phyloP scores from a whole-genome alignment of 2,329 filamentous ascomycete species.

The Colletotrichum orbiculare region DNA sequence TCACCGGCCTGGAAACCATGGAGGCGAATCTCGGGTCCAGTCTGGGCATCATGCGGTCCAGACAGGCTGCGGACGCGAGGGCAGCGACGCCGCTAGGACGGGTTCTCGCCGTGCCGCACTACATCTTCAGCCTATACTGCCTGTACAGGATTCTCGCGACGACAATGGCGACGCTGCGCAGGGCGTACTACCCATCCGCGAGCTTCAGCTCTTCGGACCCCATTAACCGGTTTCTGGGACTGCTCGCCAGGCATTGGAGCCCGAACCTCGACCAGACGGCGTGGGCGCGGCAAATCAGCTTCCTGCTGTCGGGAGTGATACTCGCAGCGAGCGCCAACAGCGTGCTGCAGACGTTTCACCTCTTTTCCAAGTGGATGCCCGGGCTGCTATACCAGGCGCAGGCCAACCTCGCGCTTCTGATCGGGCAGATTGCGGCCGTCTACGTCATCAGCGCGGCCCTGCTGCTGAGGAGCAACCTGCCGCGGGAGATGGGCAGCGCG shows the following conservation, averaged over 20 bases:
- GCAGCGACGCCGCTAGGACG: conserved; percentile 75
- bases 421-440: conserved; percentile 83
- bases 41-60: conserved; percentile 70
- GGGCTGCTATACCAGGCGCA: conserved; percentile 77
- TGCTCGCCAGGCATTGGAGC: conserved; percentile 86
- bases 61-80: conserved; percentile 72
- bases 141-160: conserved; percentile 84
- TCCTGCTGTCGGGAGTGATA: conserved; percentile 84
- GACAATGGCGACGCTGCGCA: conserved; percentile 73
- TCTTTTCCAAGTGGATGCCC: conserved; percentile 82
- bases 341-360: conserved; percentile 84
- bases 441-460: conserved; percentile 87
- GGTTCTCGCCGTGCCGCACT: conserved; percentile 70
- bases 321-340: conserved; percentile 84
- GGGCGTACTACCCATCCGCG: conserved; percentile 57
- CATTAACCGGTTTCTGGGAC: conserved; percentile 83
- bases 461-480: conserved; percentile 81
- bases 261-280: conserved; percentile 83
- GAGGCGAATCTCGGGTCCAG: conserved; percentile 75
- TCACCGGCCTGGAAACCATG: conserved; percentile 84
- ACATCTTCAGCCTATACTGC: conserved; percentile 83
- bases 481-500: conserved; percentile 79
- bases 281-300: conserved; percentile 88
- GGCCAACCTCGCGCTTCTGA: conserved; percentile 81
- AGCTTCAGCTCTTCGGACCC: conserved; percentile 79